phyloP scores from a whole-genome alignment of 2,329 filamentous ascomycete species.

The Tolypocladium album region DNA sequence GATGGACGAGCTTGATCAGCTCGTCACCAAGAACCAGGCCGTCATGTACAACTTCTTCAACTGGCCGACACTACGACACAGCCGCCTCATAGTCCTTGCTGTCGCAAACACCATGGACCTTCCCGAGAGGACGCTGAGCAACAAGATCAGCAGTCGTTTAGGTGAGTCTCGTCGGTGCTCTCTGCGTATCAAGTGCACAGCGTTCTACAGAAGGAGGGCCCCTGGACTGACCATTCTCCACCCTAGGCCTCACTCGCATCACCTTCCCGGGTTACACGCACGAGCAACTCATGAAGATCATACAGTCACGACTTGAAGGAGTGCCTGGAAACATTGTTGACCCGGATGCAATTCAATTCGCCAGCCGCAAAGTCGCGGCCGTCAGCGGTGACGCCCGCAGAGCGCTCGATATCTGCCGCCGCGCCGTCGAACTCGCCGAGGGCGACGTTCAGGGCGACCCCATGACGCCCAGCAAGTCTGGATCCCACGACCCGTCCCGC shows the following conservation, averaged over 20 bases:
- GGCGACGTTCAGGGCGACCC: constrained; percentile 45
- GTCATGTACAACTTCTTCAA: constrained; percentile 99
- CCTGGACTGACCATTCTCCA: background rate
- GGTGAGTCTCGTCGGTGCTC: constrained; percentile 26
- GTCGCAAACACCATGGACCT: constrained; percentile 99
- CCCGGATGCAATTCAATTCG: constrained; percentile 88
- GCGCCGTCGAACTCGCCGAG: constrained; percentile 92
- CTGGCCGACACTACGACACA: constrained; percentile 88
- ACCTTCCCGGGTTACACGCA: constrained; percentile 97
- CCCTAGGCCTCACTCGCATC: constrained; percentile 68
- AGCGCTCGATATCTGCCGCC: constrained; percentile 87
- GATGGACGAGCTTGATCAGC: constrained; percentile 96
- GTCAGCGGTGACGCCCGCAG: constrained; percentile 90
- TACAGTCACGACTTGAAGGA: constrained; percentile 82
- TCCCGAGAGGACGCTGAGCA: constrained; percentile 88
- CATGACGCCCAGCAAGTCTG: constrained; percentile 50
- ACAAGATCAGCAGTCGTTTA: constrained; percentile 92
- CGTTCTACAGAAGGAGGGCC: background rate
- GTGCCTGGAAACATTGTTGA: constrained; percentile 87
- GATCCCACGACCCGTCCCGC: constrained; percentile 14
- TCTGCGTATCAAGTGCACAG: constrained; percentile 1
- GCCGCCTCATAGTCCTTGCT: constrained; percentile 85
- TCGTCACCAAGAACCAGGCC: constrained; percentile 97
- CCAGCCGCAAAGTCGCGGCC: constrained; percentile 89
- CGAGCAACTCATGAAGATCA: constrained; percentile 94